These are phyloP conservation scores for Brassica rapa DNA, from an alignment of 345 rosid species.

Conservation along the genomic window DNA sequence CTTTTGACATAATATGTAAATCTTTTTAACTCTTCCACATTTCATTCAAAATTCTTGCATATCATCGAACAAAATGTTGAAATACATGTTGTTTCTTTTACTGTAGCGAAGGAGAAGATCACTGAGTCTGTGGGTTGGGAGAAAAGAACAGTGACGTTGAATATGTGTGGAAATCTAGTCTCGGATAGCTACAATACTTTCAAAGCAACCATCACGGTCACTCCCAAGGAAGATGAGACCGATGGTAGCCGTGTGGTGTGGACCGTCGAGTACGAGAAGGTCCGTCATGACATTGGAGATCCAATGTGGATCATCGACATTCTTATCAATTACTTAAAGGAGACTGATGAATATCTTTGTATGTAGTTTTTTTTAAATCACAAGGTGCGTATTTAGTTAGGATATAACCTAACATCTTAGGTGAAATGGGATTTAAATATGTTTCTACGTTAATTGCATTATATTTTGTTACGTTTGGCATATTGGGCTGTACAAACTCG, in stretches of 20 bases:
- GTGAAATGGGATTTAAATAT: background rate
- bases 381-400: conserved; percentile 13
- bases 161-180: conserved; percentile 5
- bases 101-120: conserved; percentile 19
- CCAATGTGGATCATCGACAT: conserved; percentile 11
- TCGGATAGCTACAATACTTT: conserved; percentile 11
- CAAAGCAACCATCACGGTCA: conserved; percentile 20
- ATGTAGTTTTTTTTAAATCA: background rate
- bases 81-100: background rate
- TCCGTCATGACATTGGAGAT: background rate
- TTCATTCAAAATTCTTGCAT: background rate
- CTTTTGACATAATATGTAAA: conserved; percentile 22
- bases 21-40: conserved; percentile 1
- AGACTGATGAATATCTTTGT: conserved; percentile 9
- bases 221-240: background rate
- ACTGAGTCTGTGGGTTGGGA: conserved; percentile 16
- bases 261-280: conserved; percentile 17
- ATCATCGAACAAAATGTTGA: background rate
- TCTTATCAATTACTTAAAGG: conserved; percentile 20
- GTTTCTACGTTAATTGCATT: conserved; percentile 5
- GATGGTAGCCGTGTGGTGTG: conserved; percentile 11
- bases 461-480: background rate
- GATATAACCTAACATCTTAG: conserved; percentile 6
- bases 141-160: conserved; percentile 10
- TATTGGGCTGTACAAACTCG: background rate